Conservation (phyloP, 805 yeast genomes). For the Kurtzmaniella cleridarum region DNA sequence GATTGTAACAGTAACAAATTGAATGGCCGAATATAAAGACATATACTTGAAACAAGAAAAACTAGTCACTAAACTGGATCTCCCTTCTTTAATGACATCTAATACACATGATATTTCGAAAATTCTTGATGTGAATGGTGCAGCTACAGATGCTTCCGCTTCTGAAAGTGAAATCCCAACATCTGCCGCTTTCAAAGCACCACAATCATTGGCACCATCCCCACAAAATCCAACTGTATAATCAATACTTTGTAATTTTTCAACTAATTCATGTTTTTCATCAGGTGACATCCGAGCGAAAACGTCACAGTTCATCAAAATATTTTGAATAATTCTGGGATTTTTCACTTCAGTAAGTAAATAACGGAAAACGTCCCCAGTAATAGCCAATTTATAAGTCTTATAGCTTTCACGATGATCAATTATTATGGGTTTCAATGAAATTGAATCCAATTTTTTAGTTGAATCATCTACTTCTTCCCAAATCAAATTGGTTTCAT, state of each 20-base stretch:
- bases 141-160: slow-evolving; percentile 98
- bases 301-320: slow-evolving; percentile 68
- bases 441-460: slow-evolving; percentile 54
- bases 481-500: slow-evolving; percentile 50
- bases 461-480: slow-evolving; percentile 59
- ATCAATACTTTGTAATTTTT: slow-evolving; percentile 75
- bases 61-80: slow-evolving; percentile 91
- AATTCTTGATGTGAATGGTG: slow-evolving; percentile 88
- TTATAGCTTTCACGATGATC: slow-evolving; percentile 13
- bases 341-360: slow-evolving; percentile 54
- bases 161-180: slow-evolving; percentile 94
- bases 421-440: slow-evolving; percentile 46
- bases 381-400: slow-evolving; percentile 69
- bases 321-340: slow-evolving; percentile 35
- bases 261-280: slow-evolving; percentile 94
- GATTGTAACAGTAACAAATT: slow-evolving; percentile 81
- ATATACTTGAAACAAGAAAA: slow-evolving; percentile 96
- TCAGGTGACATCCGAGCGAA: slow-evolving; percentile 99
- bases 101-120: slow-evolving; percentile 92
- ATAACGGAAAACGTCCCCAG: slow-evolving; percentile 88
- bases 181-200: slow-evolving; percentile 96
- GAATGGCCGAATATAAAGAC: slow-evolving; percentile 96
- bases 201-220: slow-evolving; percentile 99
- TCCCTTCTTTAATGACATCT: slow-evolving; percentile 88
- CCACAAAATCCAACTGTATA: slow-evolving; percentile 97